Conservation (phyloP, 768 basidiomycete species). For the Tylopilus cervinicoccineus region DNA sequence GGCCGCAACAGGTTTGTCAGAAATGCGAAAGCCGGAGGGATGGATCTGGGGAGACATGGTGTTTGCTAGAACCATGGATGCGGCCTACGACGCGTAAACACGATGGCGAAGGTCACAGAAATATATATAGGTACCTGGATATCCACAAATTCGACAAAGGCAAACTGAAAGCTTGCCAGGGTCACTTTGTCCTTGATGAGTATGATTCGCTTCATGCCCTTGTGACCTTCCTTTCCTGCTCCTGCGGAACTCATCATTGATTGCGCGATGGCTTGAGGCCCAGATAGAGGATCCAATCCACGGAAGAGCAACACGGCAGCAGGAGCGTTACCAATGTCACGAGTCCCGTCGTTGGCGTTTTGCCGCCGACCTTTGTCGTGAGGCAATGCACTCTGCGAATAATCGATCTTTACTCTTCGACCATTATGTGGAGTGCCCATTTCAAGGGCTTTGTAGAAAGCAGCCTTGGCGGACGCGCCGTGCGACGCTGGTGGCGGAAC, state of each 20-base stretch:
- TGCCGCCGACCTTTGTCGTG: slow-evolving; percentile 63
- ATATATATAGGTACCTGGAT: slow-evolving; percentile 52
- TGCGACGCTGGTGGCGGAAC: slow-evolving; percentile 90
- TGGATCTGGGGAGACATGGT: slow-evolving; percentile 84
- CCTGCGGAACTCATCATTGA: slow-evolving; percentile 82
- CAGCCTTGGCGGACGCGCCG: slow-evolving; percentile 69
- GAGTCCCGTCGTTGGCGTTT: slow-evolving; percentile 86
- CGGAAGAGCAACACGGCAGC: slow-evolving; percentile 84
- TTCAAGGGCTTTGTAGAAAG: slow-evolving; percentile 73
- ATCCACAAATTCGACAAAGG: slow-evolving; percentile 90
- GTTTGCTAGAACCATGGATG: slow-evolving; percentile 75
- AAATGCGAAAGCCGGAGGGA: slow-evolving; percentile 92
- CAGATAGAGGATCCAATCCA: slow-evolving; percentile 83
- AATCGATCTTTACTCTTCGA: slow-evolving; percentile 92
- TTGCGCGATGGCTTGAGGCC: slow-evolving; percentile 82
- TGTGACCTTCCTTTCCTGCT: slow-evolving; percentile 70
- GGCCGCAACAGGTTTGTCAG: slow-evolving; percentile 81
- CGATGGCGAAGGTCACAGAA: not conserved
- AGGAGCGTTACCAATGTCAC: slow-evolving; percentile 89
- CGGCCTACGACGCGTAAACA: slow-evolving; percentile 51
- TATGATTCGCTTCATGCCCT: slow-evolving; percentile 83
- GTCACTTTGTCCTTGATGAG: slow-evolving; percentile 88
- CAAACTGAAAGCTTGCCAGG: slow-evolving; percentile 87
- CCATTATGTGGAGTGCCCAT: slow-evolving; percentile 69
- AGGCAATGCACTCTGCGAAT: slow-evolving; percentile 79